Base-by-base conservation (phyloP, 1,139 yeast species). In the Blastobotrys persicus region DNA sequence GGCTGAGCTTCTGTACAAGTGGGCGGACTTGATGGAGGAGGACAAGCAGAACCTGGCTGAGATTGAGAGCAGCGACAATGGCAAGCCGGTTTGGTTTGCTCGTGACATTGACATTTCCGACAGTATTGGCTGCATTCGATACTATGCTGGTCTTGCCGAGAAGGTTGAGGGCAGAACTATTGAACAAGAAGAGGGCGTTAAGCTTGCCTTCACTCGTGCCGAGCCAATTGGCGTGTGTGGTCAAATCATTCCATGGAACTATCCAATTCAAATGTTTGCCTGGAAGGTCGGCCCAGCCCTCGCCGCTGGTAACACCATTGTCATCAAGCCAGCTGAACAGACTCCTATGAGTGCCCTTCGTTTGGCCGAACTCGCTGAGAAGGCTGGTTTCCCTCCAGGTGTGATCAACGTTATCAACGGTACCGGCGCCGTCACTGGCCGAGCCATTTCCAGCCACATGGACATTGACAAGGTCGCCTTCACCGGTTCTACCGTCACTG, bases 141-240 rank as follows among this genome's bases (percentile, higher is more conserved):
- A 84, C 75, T 78, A 79, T 66, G 95, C 92, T 19, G 96, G 96
- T 46, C 84, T 87, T 81, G 91, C 95, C 44, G 95, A 85, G 70
- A 88, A 88, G 72, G 75, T 83, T 57, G 77, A 78, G 55, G 96
- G 96, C 44, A 76, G 76, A 55, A 80, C 83, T 43, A 82, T 87
- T 60, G 91, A 88, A 55, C 74, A 84, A 55, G 65, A 63, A 45
- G 77, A 76, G 59, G 78, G 81, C 33, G 76, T 76, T 52, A 83
- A 83, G 68, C 76, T 86, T 59, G 88, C 87, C 18, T 86, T 84
- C 72, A 86, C 95, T 37, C 70, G 85, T 49, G 87, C 84, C 67
- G 92, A 85, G 66, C 96, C 96, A 42, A 76, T 72, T 58, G 94
- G 94, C 23, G 91, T 86, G 18, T 83, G 87, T 63, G 94, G 85